Percentiles rank a stretch among this genome's conserved stretches.
These are phyloP conservation scores for Xylaria sp. DNA, from an alignment of 2,329 filamentous ascomycete species.

Conservation along the genomic window DNA sequence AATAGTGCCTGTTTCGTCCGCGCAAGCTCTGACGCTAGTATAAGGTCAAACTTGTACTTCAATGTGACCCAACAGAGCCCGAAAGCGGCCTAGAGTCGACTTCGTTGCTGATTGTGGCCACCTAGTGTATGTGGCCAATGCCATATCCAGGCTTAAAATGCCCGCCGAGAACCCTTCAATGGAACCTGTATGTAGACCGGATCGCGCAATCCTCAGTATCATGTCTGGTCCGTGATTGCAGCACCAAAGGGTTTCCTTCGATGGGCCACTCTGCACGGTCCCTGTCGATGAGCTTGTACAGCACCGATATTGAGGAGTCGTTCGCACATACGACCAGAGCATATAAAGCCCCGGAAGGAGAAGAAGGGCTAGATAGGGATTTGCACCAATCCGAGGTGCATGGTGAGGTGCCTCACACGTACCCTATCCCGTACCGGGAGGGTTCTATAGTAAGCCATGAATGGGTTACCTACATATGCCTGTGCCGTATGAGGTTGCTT, in stretches of 20 bases:
- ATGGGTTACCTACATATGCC: conserved; percentile 8
- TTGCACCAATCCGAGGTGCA: conserved; percentile 18
- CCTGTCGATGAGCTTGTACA: conserved; percentile 6
- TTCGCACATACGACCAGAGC: conserved; percentile 22
- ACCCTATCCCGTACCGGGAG: conserved; percentile 10
- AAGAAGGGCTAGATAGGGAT: conserved; percentile 16
- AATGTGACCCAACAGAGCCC: conserved; percentile 18
- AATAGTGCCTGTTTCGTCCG: conserved; percentile 9
- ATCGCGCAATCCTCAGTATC: conserved; percentile 32
- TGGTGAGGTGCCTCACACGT: conserved; percentile 17
- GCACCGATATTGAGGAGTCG: conserved; percentile 8
- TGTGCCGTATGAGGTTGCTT: conserved; percentile 17
- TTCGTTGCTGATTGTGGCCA: conserved; percentile 13
- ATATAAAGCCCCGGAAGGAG: conserved; percentile 23
- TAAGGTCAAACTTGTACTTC: conserved; percentile 14
- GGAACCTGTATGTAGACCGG: conserved; percentile 28
- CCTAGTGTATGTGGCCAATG: conserved; percentile 11
- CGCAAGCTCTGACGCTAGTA: conserved; percentile 2
- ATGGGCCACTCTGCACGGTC: conserved; percentile 24
- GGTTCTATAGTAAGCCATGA: conserved; percentile 20
- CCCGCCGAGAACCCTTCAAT: background rate
- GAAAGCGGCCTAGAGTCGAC: conserved; percentile 14
- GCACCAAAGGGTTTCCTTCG: conserved; percentile 16
- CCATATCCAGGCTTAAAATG: conserved; percentile 9
- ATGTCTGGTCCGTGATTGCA: conserved; percentile 28